These are phyloP conservation scores for Yarrowia keelungensis DNA, from an alignment of 805 yeast genomes.

Conservation along the genomic window DNA sequence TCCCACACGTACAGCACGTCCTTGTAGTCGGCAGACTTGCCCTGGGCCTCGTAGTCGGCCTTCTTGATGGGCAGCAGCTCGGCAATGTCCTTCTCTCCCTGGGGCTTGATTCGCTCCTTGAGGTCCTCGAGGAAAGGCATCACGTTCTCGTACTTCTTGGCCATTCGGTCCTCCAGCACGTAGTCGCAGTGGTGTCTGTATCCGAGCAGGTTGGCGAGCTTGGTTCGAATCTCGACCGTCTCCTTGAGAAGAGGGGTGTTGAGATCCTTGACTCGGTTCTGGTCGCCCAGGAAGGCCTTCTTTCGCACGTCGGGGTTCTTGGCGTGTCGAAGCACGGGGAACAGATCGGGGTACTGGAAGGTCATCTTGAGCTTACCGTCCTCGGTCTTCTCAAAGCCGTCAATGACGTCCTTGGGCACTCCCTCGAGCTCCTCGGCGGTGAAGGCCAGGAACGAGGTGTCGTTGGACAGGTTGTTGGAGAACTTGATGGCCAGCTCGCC, in stretches of 20 bases:
- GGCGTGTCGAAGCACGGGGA: conserved; percentile 78
- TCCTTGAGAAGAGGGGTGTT: conserved; percentile 67
- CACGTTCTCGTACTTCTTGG: conserved; percentile 69
- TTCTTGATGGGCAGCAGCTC: conserved; percentile 60
- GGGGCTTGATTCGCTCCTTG: conserved; percentile 62
- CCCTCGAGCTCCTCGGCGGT: conserved; percentile 73
- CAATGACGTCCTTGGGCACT: conserved; percentile 69
- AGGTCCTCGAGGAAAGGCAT: conserved; percentile 68
- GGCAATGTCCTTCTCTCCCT: conserved; percentile 63
- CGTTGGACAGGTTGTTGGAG: conserved; percentile 73
- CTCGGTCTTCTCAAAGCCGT: conserved; percentile 54
- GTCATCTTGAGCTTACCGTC: conserved; percentile 64
- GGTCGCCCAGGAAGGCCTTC: conserved; percentile 69
- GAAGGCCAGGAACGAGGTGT: conserved; percentile 65
- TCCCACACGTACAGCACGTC: conserved; percentile 73
- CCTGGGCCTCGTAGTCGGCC: conserved; percentile 57
- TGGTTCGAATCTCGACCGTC: conserved; percentile 66
- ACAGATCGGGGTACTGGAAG: conserved; percentile 79
- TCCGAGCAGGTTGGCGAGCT: conserved; percentile 69
- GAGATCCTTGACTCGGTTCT: conserved; percentile 64
- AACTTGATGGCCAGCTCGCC: conserved; percentile 63
- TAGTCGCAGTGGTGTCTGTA: conserved; percentile 73
- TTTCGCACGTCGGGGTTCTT: conserved; percentile 68
- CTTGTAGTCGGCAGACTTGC: conserved; percentile 51
- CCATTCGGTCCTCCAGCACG: conserved; percentile 80